Percentiles rank a stretch among this genome's conserved stretches.
phyloP scores from a whole-genome alignment of 306 rosid species.

The Sechiopsis laciniata region DNA sequence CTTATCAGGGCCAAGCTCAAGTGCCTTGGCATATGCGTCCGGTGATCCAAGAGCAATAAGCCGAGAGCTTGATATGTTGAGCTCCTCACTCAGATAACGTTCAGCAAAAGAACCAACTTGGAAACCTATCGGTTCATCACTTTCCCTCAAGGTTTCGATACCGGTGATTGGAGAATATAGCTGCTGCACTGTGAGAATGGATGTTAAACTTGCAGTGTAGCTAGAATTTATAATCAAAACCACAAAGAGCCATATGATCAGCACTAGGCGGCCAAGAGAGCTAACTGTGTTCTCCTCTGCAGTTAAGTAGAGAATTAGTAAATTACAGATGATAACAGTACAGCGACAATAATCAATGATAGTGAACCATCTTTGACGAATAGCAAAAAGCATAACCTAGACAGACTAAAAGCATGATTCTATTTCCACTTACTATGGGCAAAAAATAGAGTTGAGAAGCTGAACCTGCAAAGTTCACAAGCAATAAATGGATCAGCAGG shows the following conservation, averaged over 20 bases:
- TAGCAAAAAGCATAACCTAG: background rate
- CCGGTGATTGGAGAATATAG: constrained; percentile 68
- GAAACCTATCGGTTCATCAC: constrained; percentile 66
- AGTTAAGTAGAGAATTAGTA: constrained; percentile 24
- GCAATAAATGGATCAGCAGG: constrained; percentile 14
- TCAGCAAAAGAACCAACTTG: constrained; percentile 89
- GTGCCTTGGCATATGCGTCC: constrained; percentile 66
- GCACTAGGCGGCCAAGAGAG: constrained; percentile 72
- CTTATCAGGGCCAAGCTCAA: constrained; percentile 59
- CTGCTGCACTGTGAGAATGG: constrained; percentile 91
- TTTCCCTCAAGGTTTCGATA: constrained; percentile 57
- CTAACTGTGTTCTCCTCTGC: constrained; percentile 96
- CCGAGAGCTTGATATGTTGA: constrained; percentile 68
- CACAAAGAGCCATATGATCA: constrained; percentile 87
- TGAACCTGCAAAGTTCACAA: constrained; percentile 74
- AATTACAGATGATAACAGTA: constrained; percentile 10
- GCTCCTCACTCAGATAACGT: constrained; percentile 58
- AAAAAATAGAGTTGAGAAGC: constrained; percentile 85
- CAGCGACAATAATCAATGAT: background rate
- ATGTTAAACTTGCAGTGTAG: constrained; percentile 95
- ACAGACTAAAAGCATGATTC: background rate
- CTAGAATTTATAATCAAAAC: constrained; percentile 92
- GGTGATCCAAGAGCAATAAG: constrained; percentile 76
- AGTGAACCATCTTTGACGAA: background rate
- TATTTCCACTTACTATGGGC: constrained; percentile 72